These are phyloP conservation scores for Penicillium cosmopolitanum DNA, from an alignment of 495 filamentous ascomycete genomes.

Conservation along the genomic window DNA sequence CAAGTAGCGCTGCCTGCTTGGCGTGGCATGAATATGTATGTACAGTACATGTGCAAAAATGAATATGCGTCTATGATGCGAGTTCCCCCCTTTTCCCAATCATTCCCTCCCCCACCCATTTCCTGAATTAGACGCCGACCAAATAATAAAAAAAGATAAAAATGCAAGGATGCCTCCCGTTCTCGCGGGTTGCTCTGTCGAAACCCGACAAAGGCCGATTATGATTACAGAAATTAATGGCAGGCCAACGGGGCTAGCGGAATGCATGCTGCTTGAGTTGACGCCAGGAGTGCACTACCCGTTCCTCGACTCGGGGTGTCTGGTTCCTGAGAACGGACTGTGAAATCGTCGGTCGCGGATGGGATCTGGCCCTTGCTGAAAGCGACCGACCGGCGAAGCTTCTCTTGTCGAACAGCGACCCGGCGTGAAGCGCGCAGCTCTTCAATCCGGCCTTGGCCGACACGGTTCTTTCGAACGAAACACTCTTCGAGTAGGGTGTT, in stretches of 20 bases:
- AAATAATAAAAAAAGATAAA: conserved; percentile 14
- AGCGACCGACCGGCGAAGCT: conserved; percentile 45
- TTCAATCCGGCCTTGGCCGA: conserved; percentile 67
- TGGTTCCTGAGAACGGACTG: conserved; percentile 35
- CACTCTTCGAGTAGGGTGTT: conserved; percentile 80
- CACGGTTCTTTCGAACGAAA: conserved; percentile 77
- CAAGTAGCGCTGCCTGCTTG: conserved; percentile 5
- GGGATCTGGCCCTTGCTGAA: conserved; percentile 45
- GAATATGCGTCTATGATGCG: conserved; percentile 1
- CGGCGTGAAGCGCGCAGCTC: conserved; percentile 44
- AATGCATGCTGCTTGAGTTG: conserved; percentile 47
- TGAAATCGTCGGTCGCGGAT: conserved; percentile 44
- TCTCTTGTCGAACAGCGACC: conserved; percentile 48
- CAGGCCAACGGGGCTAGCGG: conserved; percentile 20
- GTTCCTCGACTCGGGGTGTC: conserved; percentile 41
- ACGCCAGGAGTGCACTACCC: conserved; percentile 45
- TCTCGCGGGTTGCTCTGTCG: conserved; percentile 10
- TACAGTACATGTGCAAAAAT: background rate
- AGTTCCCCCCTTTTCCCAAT: conserved; percentile 5
- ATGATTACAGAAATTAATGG: conserved; percentile 33
- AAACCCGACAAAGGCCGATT: conserved; percentile 22
- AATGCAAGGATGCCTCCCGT: conserved; percentile 21
- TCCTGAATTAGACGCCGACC: conserved; percentile 1
- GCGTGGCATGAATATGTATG: conserved; percentile 8
- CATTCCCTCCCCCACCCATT: conserved; percentile 1